phyloP scores from a whole-genome alignment of 257 asterid genomes.

The Ilex aquifolium region DNA sequence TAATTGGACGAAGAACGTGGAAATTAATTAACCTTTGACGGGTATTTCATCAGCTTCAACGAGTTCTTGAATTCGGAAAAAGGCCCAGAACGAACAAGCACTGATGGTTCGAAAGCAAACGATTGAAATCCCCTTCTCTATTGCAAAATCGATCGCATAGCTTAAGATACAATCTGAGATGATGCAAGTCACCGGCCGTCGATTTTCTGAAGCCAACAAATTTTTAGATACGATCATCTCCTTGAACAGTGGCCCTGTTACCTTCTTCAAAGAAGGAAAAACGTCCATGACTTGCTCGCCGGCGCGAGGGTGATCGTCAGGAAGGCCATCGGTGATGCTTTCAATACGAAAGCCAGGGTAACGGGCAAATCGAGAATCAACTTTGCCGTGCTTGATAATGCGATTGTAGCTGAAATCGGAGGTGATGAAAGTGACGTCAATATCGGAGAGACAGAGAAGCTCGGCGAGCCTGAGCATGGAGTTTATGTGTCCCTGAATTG shows the following conservation, averaged over 20 bases:
- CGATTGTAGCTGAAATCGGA: neutral
- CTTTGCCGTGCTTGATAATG: neutral
- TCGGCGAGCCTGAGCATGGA: slow-evolving; percentile 3
- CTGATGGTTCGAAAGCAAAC: slow-evolving; percentile 51
- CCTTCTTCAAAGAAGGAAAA: neutral
- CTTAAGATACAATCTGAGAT: slow-evolving; percentile 50
- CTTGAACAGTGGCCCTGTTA: neutral
- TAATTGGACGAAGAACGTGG: no score
- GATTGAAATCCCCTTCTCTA: slow-evolving; percentile 23
- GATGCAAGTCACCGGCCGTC: slow-evolving; percentile 32
- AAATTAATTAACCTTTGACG: slow-evolving; percentile 30
- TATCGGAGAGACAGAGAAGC: neutral
- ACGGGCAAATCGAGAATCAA: neutral
- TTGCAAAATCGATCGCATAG: slow-evolving; percentile 37
- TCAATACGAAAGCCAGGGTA: neutral
- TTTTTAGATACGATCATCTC: neutral
- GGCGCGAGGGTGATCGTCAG: neutral
- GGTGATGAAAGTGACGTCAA: neutral
- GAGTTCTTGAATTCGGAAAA: slow-evolving; percentile 49
- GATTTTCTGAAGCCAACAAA: neutral
- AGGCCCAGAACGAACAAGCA: slow-evolving; percentile 55
- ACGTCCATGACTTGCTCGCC: neutral
- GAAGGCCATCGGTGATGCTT: neutral
- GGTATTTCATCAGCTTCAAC: slow-evolving; percentile 55
- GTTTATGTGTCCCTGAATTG: neutral